A percentile compares a stretch with the other conserved stretches of the same genome.
phyloP scores from a whole-genome alignment of 2,329 filamentous ascomycete species.

The Hirsutella thompsonii region DNA sequence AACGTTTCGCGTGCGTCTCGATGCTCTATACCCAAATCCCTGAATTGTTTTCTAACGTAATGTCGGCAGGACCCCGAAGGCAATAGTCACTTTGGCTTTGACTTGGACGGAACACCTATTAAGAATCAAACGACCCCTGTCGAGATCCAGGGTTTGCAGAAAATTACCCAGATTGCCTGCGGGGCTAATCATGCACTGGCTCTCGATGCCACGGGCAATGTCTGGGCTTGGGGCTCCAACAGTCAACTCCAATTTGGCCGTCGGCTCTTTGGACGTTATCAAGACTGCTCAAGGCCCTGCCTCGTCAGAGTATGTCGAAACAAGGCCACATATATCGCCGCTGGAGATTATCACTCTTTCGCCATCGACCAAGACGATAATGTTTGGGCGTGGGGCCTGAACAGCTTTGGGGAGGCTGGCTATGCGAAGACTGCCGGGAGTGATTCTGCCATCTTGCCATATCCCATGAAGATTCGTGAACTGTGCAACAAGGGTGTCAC shows the following conservation, averaged over 20 bases:
- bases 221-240: slow-evolving; percentile 10
- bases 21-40: background rate
- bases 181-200: slow-evolving; percentile 55
- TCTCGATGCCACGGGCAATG: slow-evolving; percentile 34
- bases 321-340: slow-evolving; percentile 51
- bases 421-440: slow-evolving; percentile 20
- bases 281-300: slow-evolving; percentile 37
- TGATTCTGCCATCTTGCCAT: slow-evolving; percentile 42
- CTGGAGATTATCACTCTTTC: slow-evolving; percentile 63
- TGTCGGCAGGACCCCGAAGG: slow-evolving; percentile 13
- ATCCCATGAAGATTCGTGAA: slow-evolving; percentile 48
- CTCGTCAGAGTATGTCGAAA: slow-evolving; percentile 31
- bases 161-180: slow-evolving; percentile 44
- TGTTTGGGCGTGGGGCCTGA: slow-evolving; percentile 69
- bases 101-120: slow-evolving; percentile 18
- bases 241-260: slow-evolving; percentile 42
- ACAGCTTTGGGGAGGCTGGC: slow-evolving; percentile 66
- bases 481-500: slow-evolving; percentile 46
- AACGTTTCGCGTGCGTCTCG: slow-evolving; percentile 44
- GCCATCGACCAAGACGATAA: slow-evolving; percentile 53
- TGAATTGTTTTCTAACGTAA: slow-evolving; percentile 5
- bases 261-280: slow-evolving; percentile 32
- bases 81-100: slow-evolving; percentile 38
- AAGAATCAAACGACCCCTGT: slow-evolving; percentile 31
- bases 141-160: slow-evolving; percentile 39